A percentile compares a stretch with the other conserved stretches of the same genome.
Evolutionary conservation across 1,284 basidiomycete species (phyloP).

Genomic region (Trichosporon ovoides): DNA sequence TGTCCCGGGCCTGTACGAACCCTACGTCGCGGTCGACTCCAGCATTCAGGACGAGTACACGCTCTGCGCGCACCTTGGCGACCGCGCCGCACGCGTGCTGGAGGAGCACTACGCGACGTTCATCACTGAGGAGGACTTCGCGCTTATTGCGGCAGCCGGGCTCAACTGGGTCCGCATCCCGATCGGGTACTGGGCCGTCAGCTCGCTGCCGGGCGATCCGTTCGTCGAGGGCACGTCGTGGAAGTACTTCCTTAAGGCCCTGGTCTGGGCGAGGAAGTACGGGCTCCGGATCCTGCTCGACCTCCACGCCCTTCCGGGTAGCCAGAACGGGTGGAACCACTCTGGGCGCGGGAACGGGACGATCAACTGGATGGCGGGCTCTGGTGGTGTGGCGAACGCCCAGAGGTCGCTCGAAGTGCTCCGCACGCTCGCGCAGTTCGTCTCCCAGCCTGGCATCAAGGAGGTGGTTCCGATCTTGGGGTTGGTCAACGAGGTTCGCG

Average conservation of each 20-base stretch:
- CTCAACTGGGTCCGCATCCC: slow-evolving; percentile 81
- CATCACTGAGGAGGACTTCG: slow-evolving; percentile 78
- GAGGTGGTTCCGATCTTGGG: slow-evolving; percentile 35
- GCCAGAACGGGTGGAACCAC: slow-evolving; percentile 63
- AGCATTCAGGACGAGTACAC: slow-evolving; percentile 71
- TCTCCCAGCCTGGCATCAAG: slow-evolving; percentile 64
- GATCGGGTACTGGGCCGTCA: slow-evolving; percentile 81
- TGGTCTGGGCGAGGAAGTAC: slow-evolving; percentile 83
- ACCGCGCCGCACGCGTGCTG: slow-evolving; percentile 55
- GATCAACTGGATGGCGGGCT: slow-evolving; percentile 65
- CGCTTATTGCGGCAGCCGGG: slow-evolving; percentile 82
- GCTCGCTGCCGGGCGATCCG: slow-evolving; percentile 68
- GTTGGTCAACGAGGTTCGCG: slow-evolving; percentile 47
- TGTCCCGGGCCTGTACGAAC: slow-evolving; percentile 71
- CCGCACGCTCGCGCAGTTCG: slow-evolving; percentile 79
- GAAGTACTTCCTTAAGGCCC: slow-evolving; percentile 69
- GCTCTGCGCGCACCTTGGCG: slow-evolving; percentile 57
- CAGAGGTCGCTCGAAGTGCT: slow-evolving; percentile 89
- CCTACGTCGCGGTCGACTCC: slow-evolving; percentile 31
- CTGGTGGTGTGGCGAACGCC: slow-evolving; percentile 78
- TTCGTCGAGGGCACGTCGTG: slow-evolving; percentile 70
- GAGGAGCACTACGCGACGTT: slow-evolving; percentile 79
- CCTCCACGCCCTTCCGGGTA: slow-evolving; percentile 72
- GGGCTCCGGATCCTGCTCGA: slow-evolving; percentile 80
- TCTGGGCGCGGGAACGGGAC: slow-evolving; percentile 46